A percentile compares a stretch with the other conserved stretches of the same genome.
phyloP scores from a whole-genome alignment of 768 basidiomycete genomes.

The Obba rivulosa region DNA sequence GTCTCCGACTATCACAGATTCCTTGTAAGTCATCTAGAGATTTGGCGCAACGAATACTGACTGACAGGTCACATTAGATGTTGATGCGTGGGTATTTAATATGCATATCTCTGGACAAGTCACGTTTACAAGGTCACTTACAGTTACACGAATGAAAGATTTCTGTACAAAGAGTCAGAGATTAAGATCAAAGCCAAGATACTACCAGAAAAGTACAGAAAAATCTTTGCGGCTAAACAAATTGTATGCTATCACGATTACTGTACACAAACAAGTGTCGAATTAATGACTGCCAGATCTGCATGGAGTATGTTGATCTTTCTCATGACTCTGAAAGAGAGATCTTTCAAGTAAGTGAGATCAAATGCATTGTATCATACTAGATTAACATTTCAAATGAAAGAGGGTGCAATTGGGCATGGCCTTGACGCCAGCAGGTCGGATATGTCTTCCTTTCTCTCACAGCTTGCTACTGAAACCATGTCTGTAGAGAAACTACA shows the following conservation, averaged over 20 bases:
- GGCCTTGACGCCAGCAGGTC: conserved; percentile 67
- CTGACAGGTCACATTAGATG: conserved; percentile 22
- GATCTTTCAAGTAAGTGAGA: conserved; percentile 59
- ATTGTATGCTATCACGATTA: conserved; percentile 28
- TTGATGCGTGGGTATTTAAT: conserved; percentile 39
- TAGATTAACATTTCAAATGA: too few relatives aligned
- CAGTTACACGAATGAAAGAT: conserved; percentile 42
- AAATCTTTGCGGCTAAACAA: conserved; percentile 66
- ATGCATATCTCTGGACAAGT: not conserved
- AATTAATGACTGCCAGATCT: conserved; percentile 35
- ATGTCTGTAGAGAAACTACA: conserved; percentile 54
- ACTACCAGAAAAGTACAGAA: conserved; percentile 51
- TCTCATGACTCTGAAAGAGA: conserved; percentile 54
- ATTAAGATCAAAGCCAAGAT: conserved; percentile 22
- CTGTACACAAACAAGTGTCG: too few relatives aligned
- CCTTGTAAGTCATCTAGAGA: conserved; percentile 52
- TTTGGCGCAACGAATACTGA: not conserved
- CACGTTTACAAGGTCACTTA: conserved; percentile 2
- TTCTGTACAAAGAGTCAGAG: conserved; percentile 41
- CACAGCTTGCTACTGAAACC: conserved; percentile 1
- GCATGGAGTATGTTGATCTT: conserved; percentile 63
- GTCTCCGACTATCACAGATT: conserved; percentile 34
- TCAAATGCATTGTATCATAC: not conserved
- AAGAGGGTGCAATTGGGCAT: conserved; percentile 77
- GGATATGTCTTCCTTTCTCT: conserved; percentile 1